phyloP scores from a whole-genome alignment of 495 filamentous ascomycete genomes.

The Pyrenopolyporus hunteri region DNA sequence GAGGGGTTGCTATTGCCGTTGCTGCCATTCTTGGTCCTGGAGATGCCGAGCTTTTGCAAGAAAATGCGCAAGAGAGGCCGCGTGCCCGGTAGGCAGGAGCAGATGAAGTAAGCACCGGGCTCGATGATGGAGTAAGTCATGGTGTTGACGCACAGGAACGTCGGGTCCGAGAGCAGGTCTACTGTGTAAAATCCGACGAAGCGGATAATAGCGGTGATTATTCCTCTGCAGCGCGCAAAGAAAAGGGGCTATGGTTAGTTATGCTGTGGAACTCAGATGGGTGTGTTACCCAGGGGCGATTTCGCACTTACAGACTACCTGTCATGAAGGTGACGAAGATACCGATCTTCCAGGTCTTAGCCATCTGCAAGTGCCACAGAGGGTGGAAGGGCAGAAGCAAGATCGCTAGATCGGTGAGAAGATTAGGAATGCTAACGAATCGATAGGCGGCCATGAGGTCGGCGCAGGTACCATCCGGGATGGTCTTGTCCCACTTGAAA shows the following conservation, averaged over 20 bases:
- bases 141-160: background rate
- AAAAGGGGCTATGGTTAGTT: background rate
- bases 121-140: background rate
- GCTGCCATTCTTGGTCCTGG: too few relatives aligned
- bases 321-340: background rate
- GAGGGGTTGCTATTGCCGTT: too few relatives aligned
- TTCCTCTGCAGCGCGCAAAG: background rate
- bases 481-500: slow-evolving; percentile 3
- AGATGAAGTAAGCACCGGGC: background rate
- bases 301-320: background rate
- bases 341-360: background rate
- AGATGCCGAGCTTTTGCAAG: too few relatives aligned
- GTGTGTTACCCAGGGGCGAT: background rate
- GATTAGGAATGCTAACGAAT: background rate
- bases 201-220: background rate
- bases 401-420: background rate
- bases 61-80: background rate
- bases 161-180: background rate
- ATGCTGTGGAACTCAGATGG: background rate
- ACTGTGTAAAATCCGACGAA: background rate
- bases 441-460: background rate
- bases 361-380: background rate
- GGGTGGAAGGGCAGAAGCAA: background rate
- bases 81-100: background rate
- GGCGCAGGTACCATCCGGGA: background rate